Conservation (phyloP, 768 basidiomycete species). For the Leccinum arenicola region DNA sequence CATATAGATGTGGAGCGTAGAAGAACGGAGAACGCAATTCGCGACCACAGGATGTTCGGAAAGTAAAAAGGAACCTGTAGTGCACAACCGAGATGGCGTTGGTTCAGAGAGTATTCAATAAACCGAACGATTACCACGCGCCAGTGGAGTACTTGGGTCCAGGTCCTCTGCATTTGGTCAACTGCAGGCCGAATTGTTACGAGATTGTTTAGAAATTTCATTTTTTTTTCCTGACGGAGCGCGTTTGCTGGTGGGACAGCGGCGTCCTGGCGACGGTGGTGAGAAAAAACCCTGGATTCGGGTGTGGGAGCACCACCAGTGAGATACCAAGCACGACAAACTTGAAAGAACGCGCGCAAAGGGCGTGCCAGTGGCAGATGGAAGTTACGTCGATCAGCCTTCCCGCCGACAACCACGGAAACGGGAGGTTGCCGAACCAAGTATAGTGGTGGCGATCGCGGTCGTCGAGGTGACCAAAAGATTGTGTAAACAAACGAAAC, state of each 20-base stretch:
- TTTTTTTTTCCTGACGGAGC: slow-evolving; percentile 6
- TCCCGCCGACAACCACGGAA: slow-evolving; percentile 15
- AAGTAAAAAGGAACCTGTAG: slow-evolving; percentile 1
- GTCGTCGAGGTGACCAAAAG: slow-evolving; percentile 1
- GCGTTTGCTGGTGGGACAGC: slow-evolving; percentile 13
- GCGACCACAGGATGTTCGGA: slow-evolving; percentile 16
- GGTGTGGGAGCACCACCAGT: slow-evolving; percentile 15
- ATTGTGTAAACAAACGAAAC: slow-evolving; percentile 15
- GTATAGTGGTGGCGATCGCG: background rate
- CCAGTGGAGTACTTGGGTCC: slow-evolving; percentile 25
- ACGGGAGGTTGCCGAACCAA: slow-evolving; percentile 2
- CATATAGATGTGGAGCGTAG: background rate
- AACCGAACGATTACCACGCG: slow-evolving; percentile 26
- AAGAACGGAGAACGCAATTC: slow-evolving; percentile 4
- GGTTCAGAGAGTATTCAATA: slow-evolving; percentile 2
- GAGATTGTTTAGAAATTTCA: slow-evolving; percentile 19
- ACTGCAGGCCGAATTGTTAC: slow-evolving; percentile 20
- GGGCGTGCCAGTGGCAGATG: slow-evolving; percentile 27
- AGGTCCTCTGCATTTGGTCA: slow-evolving; percentile 20
- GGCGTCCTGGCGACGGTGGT: slow-evolving; percentile 18
- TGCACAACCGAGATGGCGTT: background rate
- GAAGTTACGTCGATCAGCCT: slow-evolving; percentile 10
- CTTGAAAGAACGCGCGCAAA: slow-evolving; percentile 26
- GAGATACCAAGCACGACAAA: slow-evolving; percentile 9
- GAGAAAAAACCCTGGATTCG: slow-evolving; percentile 23